Conservation (phyloP, 495 filamentous ascomycete genomes). For the Podospora anserina region DNA sequence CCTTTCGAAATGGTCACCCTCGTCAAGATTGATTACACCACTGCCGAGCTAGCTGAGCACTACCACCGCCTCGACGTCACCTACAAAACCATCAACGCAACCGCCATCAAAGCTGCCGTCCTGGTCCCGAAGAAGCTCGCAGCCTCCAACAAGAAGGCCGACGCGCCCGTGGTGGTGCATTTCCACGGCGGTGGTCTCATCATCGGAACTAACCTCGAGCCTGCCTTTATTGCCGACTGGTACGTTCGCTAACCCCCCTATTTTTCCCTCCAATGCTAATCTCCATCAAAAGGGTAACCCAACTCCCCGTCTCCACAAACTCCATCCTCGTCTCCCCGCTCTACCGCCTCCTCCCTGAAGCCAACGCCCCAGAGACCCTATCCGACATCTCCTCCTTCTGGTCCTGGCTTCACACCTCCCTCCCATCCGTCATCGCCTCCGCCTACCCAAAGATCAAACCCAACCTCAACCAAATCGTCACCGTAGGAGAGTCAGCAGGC, state of each 20-base stretch:
- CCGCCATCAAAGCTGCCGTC: slow-evolving; percentile 16
- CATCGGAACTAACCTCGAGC: slow-evolving; percentile 21
- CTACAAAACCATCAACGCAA: slow-evolving; percentile 25
- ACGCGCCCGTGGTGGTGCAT: slow-evolving; percentile 19
- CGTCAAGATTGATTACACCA: background rate
- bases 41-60: background rate
- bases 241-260: background rate
- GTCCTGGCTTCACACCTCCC: slow-evolving; percentile 40
- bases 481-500: slow-evolving; percentile 36
- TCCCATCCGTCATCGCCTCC: background rate
- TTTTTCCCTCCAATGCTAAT: background rate
- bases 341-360: slow-evolving; percentile 53
- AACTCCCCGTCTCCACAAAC: slow-evolving; percentile 13
- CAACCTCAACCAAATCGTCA: slow-evolving; percentile 16
- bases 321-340: slow-evolving; percentile 30
- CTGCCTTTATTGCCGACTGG: slow-evolving; percentile 18
- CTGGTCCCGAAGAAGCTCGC: slow-evolving; percentile 21
- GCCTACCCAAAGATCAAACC: background rate
- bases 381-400: slow-evolving; percentile 51
- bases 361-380: slow-evolving; percentile 46
- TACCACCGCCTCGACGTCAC: slow-evolving; percentile 17
- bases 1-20: background rate
- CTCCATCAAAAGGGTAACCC: slow-evolving; percentile 9
- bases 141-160: background rate
- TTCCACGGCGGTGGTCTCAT: slow-evolving; percentile 26